Evolutionary conservation across 1,139 yeast species (phyloP).

Genomic region (Yamadazyma siamensis): DNA sequence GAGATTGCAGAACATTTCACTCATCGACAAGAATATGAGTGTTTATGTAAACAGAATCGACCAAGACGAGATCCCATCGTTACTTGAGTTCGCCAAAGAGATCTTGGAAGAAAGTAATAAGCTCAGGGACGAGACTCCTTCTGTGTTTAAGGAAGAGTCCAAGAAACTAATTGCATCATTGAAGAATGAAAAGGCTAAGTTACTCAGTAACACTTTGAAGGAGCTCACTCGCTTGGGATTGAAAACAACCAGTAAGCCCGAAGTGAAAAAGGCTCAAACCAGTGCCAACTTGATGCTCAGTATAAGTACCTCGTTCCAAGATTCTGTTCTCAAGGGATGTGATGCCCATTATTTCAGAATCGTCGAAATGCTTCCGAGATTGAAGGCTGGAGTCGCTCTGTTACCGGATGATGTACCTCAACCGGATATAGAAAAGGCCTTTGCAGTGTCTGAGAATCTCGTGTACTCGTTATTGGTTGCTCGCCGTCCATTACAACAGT

Average conservation of each 20-base stretch:
- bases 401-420: conserved; percentile 75
- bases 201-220: conserved; percentile 71
- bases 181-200: conserved; percentile 73
- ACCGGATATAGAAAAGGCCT: conserved; percentile 69
- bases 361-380: conserved; percentile 75
- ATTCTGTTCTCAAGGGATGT: conserved; percentile 33
- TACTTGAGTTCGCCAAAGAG: conserved; percentile 52
- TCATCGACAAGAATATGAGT: conserved; percentile 55
- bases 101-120: conserved; percentile 57
- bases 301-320: conserved; percentile 45
- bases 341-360: conserved; percentile 67
- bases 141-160: conserved; percentile 62
- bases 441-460: conserved; percentile 77
- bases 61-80: conserved; percentile 32
- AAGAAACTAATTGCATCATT: conserved; percentile 72
- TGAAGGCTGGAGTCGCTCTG: conserved; percentile 61
- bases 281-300: conserved; percentile 64
- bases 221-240: conserved; percentile 77
- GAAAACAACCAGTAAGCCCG: conserved; percentile 61
- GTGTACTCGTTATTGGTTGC: conserved; percentile 50
- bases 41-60: conserved; percentile 40
- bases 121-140: conserved; percentile 76
- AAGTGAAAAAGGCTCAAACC: conserved; percentile 58
- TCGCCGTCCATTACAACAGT: conserved; percentile 42
- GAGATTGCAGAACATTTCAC: conserved; percentile 47